Evolutionary conservation across 306 rosid species (phyloP), one percentile per base, ranked within the genome.

Genomic region (Fragaria iinumae): DNA sequence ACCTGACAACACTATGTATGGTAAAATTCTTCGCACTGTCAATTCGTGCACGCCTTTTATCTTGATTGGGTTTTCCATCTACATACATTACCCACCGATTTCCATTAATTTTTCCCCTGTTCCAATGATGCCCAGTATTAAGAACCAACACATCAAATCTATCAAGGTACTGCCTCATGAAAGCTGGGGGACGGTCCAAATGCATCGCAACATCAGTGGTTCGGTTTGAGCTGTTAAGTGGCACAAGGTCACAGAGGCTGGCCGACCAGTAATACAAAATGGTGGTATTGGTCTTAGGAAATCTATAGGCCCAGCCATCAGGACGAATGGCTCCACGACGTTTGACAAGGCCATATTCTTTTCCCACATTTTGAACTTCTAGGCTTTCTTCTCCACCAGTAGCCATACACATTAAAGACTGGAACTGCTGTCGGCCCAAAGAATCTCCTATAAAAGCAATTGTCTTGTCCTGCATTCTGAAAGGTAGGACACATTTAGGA

Each of bases 101-200:
- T 52, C 82, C 97, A 18, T 43, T 79, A 72, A 96, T 85, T 84
- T 96, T 92, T 59, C 96, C 96, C 76, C 91, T 83, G 85, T 95
- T 91, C 98, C 99, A 95, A 70, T 92, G 97, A 85, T 95, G 99
- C 45, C 98, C 98, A 5, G 99, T 92, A 76, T 95, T 95, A 49
- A 95, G 93, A 85, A 95, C 90, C 86, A 95, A 86, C 60, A 92
- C 93, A 77, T 92, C 71, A 73, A 96, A 92, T 48, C 75, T 77
- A 47, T 81, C 82, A 71, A 96, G 89, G 82, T 66, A 92, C 82
- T 47, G 81, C 29, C 90, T 86, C 88, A 96, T 73, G 80, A 96
- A 91, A 66, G 98, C 93, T 0, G 98, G 91, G 2, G 99, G 90
- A 11, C 89, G 94, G 62, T 96, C 98, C 83, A 96, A 86, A 82